These are phyloP conservation scores for Sporothrix protearum DNA, from an alignment of 2,329 filamentous ascomycete species.

Conservation along the genomic window DNA sequence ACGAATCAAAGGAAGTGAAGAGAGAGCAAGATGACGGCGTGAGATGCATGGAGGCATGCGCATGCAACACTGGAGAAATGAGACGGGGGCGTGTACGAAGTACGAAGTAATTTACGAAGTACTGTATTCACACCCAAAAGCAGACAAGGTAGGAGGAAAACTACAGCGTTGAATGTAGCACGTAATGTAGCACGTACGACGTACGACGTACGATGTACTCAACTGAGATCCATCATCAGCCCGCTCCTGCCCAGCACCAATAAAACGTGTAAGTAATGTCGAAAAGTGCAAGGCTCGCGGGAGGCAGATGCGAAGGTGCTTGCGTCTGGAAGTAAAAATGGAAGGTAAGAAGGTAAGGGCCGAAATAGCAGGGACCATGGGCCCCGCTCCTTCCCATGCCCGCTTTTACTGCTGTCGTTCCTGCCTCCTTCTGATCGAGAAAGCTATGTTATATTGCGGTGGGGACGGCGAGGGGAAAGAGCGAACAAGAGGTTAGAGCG, in stretches of 20 bases:
- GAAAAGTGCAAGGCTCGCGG: background rate
- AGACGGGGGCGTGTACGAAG: background rate
- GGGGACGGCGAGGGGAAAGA: background rate
- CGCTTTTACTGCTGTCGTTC: conserved; percentile 9
- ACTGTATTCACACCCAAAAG: background rate
- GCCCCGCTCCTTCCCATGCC: background rate
- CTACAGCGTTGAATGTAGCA: conserved; percentile 19
- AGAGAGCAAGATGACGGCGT: conserved; percentile 4
- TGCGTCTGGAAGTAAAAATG: background rate
- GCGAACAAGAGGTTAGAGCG: background rate
- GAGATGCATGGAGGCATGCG: conserved; percentile 1
- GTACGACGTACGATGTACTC: no score
- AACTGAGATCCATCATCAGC: background rate
- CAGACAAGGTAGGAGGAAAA: conserved; percentile 15
- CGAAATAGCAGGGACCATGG: background rate
- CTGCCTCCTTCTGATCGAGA: background rate
- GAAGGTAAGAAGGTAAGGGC: no score
- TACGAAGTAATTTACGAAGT: no score
- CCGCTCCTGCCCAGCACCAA: background rate
- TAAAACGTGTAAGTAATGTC: background rate
- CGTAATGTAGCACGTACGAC: background rate
- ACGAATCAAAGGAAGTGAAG: background rate
- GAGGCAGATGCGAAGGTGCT: background rate
- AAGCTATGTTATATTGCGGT: background rate
- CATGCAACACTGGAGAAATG: background rate